These are phyloP conservation scores for Penicillium arizonense DNA, from an alignment of 495 filamentous ascomycete genomes.

Conservation along the genomic window DNA sequence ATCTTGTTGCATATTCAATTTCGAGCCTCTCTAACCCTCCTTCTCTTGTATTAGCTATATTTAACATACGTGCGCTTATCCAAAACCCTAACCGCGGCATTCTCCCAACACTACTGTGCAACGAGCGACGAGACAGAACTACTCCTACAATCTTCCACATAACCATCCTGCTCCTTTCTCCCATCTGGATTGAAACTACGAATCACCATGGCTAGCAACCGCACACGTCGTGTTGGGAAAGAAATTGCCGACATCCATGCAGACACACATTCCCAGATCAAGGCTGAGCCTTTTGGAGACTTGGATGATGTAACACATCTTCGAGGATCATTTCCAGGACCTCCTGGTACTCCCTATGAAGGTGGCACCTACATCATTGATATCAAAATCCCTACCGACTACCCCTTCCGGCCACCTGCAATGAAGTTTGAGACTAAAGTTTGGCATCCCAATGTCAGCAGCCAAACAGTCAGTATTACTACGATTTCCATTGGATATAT, in stretches of 20 bases:
- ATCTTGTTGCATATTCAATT: not conserved
- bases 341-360: conserved; percentile 92
- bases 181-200: not conserved
- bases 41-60: not conserved
- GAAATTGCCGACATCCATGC: conserved; percentile 84
- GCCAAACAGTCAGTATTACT: conserved; percentile 74
- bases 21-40: not conserved
- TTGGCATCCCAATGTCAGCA: conserved; percentile 98
- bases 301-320: conserved; percentile 80
- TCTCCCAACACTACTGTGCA: not conserved
- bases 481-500: not conserved
- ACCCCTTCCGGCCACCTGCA: conserved; percentile 87
- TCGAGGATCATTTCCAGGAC: conserved; percentile 78
- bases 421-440: conserved; percentile 96
- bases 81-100: not conserved
- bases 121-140: not conserved
- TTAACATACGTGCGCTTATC: not conserved
- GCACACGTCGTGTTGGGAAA: conserved; percentile 82
- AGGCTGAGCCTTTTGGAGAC: conserved; percentile 59
- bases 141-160: not conserved
- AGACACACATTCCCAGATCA: conserved; percentile 74
- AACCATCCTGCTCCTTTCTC: not conserved
- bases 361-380: conserved; percentile 82
- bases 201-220: conserved; percentile 67
- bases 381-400: conserved; percentile 82